These are phyloP conservation scores for Eucalyptus pauciflora DNA, from an alignment of 345 rosid species.

Conservation along the genomic window DNA sequence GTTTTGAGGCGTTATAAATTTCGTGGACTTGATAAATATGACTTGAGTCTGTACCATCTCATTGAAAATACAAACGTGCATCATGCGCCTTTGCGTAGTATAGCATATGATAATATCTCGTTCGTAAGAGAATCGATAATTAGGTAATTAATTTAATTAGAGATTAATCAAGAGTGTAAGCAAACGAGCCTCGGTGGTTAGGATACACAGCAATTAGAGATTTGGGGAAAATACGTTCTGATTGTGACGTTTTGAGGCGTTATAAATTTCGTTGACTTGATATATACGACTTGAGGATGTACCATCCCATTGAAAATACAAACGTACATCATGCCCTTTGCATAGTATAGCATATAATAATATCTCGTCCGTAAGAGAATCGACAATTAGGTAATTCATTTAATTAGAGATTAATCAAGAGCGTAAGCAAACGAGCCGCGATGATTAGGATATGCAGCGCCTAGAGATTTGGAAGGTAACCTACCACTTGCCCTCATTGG, in stretches of 20 bases:
- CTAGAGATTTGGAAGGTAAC: background rate
- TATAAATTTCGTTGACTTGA: too few species aligned
- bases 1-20: background rate
- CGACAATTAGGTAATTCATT: too few species aligned
- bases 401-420: too few species aligned
- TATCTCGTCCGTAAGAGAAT: too few species aligned
- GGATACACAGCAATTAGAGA: background rate
- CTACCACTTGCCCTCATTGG: background rate
- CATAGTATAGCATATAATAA: too few species aligned
- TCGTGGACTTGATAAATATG: accelerated
- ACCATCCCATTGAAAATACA: too few species aligned
- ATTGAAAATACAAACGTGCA: background rate
- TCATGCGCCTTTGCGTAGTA: background rate
- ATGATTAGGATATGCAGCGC: background rate
- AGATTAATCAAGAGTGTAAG: background rate
- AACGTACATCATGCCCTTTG: too few species aligned
- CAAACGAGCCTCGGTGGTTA: background rate
- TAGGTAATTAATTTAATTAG: background rate
- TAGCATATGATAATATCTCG: background rate
- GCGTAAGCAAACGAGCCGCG: too few species aligned
- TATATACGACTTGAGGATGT: too few species aligned
- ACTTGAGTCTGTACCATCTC: background rate
- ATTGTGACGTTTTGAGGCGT: too few species aligned
- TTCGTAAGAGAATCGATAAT: background rate
- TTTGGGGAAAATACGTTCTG: background rate